Evolutionary conservation across 441 rosid species (phyloP), one percentile per base, ranked within the genome.

Genomic region (Pelargonium australe): DNA sequence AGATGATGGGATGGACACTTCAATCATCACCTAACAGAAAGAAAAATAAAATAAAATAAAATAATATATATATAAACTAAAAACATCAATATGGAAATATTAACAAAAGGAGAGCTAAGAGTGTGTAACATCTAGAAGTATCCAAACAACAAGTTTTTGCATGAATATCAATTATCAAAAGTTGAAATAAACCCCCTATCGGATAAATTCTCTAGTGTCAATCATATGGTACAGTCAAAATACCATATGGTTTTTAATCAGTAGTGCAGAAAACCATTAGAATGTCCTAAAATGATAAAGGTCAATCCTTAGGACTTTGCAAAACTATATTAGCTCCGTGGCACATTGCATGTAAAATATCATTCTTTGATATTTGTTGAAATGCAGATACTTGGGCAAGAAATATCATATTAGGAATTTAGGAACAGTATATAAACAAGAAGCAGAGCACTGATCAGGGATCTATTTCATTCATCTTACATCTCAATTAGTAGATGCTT

Each of bases 1-100:
- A 58, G 87, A 81, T 34, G 92, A 82, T 10, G 96, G 97, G 63
- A 80, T 65, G 65, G 96, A 86, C 80, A 95, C 97, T 85, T 92
- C 99, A 81, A 92, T 77, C 44, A 75, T 72, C 70, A 92, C 89
- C 99, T 95, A 79, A 31, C 66, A 34, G 53, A 72, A 61, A 47
- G 10, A 37, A 25, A 25, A 25, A 25, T 25, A 2, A 25, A 25
- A 25, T 25, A 2, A 25, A 25, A 25, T 25, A 25, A 25, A 25
- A 25, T 1, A 1, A 25, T 25, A 25, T 25, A 25, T 25, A 25
- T 25, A 25, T 25, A 25, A 58, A 63, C 19, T 7, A 44, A 11
- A 31, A 71, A 43, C 41, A 23, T 13, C 45, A 65, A 51, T 61
- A 57, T 11, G 34, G 67, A 70, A n/a, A 62, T 14, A 67, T 28